Conservation (phyloP, 2,329 filamentous ascomycete species). For the Colletotrichum spaethianum region DNA sequence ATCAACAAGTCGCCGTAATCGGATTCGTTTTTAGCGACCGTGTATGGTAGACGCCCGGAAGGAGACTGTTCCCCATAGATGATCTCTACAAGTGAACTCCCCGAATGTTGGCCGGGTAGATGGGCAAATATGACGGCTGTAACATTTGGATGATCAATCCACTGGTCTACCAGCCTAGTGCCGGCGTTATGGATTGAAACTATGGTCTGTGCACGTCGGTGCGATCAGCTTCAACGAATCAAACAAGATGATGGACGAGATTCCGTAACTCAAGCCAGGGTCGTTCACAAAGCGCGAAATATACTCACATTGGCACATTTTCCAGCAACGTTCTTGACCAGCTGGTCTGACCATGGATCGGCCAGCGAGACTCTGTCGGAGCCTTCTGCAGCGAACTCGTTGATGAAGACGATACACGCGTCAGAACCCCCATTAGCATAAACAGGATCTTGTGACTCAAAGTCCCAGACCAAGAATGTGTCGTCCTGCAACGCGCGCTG, state of each 20-base stretch:
- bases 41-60: conserved; percentile 72
- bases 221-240: too few species aligned
- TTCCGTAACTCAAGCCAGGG: too few species aligned
- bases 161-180: conserved; percentile 59
- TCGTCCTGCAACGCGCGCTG: conserved; percentile 55
- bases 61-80: conserved; percentile 73
- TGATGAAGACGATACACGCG: conserved; percentile 78
- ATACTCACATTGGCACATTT: too few species aligned
- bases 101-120: conserved; percentile 73
- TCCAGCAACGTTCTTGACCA: conserved; percentile 65
- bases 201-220: conserved; percentile 49
- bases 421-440: conserved; percentile 65
- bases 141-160: conserved; percentile 70
- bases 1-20: conserved; percentile 49
- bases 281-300: too few species aligned
- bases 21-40: conserved; percentile 64
- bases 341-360: conserved; percentile 76
- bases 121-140: conserved; percentile 73
- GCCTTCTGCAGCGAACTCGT: conserved; percentile 80
- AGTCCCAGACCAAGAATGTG: conserved; percentile 73
- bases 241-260: too few species aligned
- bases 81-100: conserved; percentile 72
- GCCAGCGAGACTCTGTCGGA: conserved; percentile 72
- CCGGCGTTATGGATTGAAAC: conserved; percentile 73
- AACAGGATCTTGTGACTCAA: conserved; percentile 60